Evolutionary conservation across 2,329 filamentous ascomycete genomes (phyloP), one percentile per base, ranked within the genome.

Genomic region (Cordyceps militaris): DNA sequence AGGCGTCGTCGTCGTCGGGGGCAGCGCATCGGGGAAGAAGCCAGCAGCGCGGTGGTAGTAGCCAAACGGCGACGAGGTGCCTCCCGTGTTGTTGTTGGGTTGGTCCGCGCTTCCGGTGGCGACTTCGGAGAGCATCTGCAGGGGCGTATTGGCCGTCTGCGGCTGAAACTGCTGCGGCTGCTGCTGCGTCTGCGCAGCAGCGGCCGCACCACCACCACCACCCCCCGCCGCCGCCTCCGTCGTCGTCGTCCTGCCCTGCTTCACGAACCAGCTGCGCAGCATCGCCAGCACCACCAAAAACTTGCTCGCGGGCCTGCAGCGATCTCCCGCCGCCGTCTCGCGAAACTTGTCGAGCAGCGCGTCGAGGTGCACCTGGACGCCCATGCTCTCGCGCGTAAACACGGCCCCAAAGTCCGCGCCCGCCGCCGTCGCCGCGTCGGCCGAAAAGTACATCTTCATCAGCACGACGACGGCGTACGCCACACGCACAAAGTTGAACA

Each of bases 371-470:
- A 81, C 75, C 62, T 78, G 76, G 19, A 83, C 80, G 60, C 85
- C 84, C 72, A 93, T 80, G 62, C 85, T 79, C 56, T 86, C 80
- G 61, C 82, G 82, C 62, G 84, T 79, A 61, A 93, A 85, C 19
- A 91, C 80, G 60, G 81, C 81, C n/a, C 84, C 84, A 1, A 92
- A 78, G 63, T 86, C 84, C 16, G 82, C 86, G 42, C 80, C 7
- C 26, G 24, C 1, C 23, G 24, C 9, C 44, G 46, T 79, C 0
- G 85, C 80, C 14, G 80, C 79, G 1, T 81, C 81, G 3, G 86
- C 83, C 9, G 85, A 82, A 51, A 88, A 85, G 70, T 86, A 87
- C 61, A 91, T 80, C 70, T 90, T 91, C 67, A 89, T 86, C 38
- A 91, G 74, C 32, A 88, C 82, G 21, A 91, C 85, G 2, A 86